Percentiles rank a stretch among this genome's conserved stretches.
These are phyloP conservation scores for Astragalus membranaceus DNA, from an alignment of 306 rosid species.

Conservation along the genomic window DNA sequence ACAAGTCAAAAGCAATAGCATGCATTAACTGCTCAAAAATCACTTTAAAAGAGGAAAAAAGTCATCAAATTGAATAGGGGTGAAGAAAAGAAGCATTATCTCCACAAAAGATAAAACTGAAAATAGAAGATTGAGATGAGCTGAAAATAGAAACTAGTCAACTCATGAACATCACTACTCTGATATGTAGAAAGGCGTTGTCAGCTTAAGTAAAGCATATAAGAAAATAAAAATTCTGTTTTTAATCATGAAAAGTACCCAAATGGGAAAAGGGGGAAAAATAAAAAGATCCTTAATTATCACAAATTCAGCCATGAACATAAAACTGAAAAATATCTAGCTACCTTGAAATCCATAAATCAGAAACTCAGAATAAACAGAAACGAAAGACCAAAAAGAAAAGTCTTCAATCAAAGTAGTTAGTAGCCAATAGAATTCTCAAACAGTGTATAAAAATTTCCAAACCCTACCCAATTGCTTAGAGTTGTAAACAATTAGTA, in stretches of 20 bases:
- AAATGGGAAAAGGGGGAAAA: background rate
- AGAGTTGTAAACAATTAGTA: background rate
- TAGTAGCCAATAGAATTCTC: background rate
- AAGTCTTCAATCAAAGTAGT: background rate
- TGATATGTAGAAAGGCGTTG: no score
- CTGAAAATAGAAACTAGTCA: no score
- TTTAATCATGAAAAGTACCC: background rate
- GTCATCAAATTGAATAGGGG: background rate
- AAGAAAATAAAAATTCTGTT: background rate
- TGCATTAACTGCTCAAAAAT: background rate
- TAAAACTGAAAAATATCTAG: background rate
- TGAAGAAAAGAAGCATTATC: no score
- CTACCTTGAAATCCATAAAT: conserved; percentile 24
- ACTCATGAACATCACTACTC: no score
- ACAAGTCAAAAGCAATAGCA: background rate
- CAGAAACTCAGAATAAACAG: background rate
- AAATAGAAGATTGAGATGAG: no score
- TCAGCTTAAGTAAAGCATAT: no score
- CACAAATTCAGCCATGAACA: background rate
- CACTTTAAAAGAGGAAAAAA: background rate
- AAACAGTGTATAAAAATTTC: background rate
- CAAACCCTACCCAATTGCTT: background rate
- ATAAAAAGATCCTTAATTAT: background rate
- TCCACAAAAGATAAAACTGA: no score
- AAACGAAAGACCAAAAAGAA: background rate